Evolutionary conservation across 495 filamentous ascomycete genomes (phyloP).

Genomic region (Talaromyces stipitatus): DNA sequence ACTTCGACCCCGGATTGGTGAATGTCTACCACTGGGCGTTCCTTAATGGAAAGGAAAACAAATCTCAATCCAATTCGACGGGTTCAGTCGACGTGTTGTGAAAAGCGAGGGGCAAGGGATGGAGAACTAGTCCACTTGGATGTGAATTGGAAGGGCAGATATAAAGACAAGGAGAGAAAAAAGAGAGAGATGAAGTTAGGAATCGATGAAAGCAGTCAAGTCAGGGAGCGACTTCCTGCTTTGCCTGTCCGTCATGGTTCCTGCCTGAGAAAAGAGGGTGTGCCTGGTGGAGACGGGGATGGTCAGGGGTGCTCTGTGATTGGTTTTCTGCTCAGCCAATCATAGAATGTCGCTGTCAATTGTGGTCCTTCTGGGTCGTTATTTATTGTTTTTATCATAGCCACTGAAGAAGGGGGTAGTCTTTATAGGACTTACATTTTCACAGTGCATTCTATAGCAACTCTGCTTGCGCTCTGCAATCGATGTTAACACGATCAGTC

Average conservation of each 20-base stretch:
- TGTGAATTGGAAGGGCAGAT: constrained; percentile 5
- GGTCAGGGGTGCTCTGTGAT: background rate
- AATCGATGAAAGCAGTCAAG: constrained; percentile 10
- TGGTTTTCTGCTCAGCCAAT: background rate
- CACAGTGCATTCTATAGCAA: too few relatives aligned
- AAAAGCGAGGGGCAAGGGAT: background rate
- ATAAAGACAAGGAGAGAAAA: constrained; percentile 10
- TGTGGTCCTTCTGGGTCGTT: background rate
- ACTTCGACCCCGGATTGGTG: background rate
- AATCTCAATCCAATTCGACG: too few relatives aligned
- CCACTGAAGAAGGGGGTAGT: background rate
- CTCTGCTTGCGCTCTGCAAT: background rate
- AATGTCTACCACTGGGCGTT: background rate
- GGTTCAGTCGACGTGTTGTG: background rate
- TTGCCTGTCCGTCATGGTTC: background rate
- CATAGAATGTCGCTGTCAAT: background rate
- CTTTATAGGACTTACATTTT: background rate
- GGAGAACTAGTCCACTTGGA: background rate
- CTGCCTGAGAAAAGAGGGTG: constrained; percentile 8
- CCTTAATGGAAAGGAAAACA: background rate
- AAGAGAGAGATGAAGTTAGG: constrained; percentile 11
- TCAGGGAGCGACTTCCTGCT: background rate
- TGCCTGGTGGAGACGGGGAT: background rate
- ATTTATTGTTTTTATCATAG: too few relatives aligned
- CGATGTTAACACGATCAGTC: background rate